A percentile compares a stretch with the other conserved stretches of the same genome.
Evolutionary conservation across 495 filamentous ascomycete species (phyloP).

Genomic region (Chaetomium tenue): DNA sequence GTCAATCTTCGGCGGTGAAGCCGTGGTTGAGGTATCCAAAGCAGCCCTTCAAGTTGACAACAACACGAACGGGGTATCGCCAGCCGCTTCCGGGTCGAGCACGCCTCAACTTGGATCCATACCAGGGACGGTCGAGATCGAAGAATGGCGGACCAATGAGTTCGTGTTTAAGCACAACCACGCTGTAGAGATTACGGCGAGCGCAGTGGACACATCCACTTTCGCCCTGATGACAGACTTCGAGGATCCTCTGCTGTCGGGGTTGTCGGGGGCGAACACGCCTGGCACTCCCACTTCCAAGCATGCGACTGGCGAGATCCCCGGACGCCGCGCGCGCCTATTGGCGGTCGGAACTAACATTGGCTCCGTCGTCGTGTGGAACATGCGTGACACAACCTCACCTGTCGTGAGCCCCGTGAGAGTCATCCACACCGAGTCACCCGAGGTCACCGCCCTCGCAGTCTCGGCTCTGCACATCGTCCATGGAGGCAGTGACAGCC

Average conservation of each 20-base stretch:
- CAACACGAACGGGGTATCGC: background rate
- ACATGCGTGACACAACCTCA: conserved; percentile 63
- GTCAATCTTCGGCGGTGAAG: conserved; percentile 30
- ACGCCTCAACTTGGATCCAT: conserved; percentile 14
- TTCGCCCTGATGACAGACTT: conserved; percentile 65
- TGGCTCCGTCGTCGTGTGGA: conserved; percentile 81
- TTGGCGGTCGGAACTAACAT: conserved; percentile 75
- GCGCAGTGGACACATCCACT: conserved; percentile 71
- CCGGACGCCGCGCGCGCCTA: conserved; percentile 79
- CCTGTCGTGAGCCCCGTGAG: conserved; percentile 61
- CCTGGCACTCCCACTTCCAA: conserved; percentile 32
- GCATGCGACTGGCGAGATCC: conserved; percentile 55
- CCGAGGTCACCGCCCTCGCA: conserved; percentile 80
- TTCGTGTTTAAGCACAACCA: conserved; percentile 36
- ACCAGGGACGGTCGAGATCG: conserved; percentile 8
- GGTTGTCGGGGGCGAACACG: conserved; percentile 21
- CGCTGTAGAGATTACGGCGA: conserved; percentile 59
- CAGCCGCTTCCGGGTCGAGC: conserved; percentile 1
- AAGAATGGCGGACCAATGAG: conserved; percentile 43
- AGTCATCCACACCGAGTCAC: conserved; percentile 87
- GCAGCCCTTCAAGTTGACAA: background rate
- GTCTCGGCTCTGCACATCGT: conserved; percentile 84
- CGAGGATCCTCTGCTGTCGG: conserved; percentile 66
- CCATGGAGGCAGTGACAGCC: conserved; percentile 90
- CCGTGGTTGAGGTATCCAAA: background rate